phyloP scores from a whole-genome alignment of 2,329 filamentous ascomycete genomes.

The Fonsecaea pugnacius region DNA sequence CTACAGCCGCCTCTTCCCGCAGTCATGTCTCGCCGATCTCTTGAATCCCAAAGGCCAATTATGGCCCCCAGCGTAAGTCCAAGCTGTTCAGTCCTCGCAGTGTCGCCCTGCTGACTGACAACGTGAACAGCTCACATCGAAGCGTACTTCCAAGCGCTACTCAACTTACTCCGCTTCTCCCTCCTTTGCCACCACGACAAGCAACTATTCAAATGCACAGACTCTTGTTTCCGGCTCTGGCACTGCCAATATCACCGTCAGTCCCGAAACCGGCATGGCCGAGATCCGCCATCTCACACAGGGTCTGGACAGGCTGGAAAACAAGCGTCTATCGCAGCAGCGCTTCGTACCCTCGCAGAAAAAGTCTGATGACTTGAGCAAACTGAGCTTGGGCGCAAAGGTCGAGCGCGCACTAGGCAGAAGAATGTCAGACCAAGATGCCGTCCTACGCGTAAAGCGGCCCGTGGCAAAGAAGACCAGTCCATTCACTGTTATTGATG shows the following conservation, averaged over 20 bases:
- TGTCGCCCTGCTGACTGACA: slow-evolving; percentile 11
- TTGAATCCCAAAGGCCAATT: slow-evolving; percentile 61
- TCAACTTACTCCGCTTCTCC: slow-evolving; percentile 57
- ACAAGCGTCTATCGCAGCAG: slow-evolving; percentile 81
- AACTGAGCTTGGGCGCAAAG: slow-evolving; percentile 86
- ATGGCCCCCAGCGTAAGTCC: slow-evolving; percentile 58
- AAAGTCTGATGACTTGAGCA: slow-evolving; percentile 80
- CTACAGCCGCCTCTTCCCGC: slow-evolving; percentile 6
- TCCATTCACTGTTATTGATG: slow-evolving; percentile 27
- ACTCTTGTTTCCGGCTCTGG: slow-evolving; percentile 18
- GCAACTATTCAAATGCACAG: slow-evolving; percentile 39
- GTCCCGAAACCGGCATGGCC: slow-evolving; percentile 51
- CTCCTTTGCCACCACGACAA: slow-evolving; percentile 54
- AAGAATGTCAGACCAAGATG: slow-evolving; percentile 86
- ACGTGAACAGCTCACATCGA: slow-evolving; percentile 43
- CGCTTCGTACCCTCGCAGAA: slow-evolving; percentile 77
- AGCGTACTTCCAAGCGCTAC: slow-evolving; percentile 58
- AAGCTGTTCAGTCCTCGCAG: slow-evolving; percentile 22
- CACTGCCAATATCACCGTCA: slow-evolving; percentile 30
- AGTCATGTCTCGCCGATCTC: slow-evolving; percentile 48
- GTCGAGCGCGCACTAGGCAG: slow-evolving; percentile 84
- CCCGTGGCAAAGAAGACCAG: slow-evolving; percentile 19
- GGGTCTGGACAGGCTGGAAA: slow-evolving; percentile 84
- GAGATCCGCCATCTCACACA: slow-evolving; percentile 77
- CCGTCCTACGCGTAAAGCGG: slow-evolving; percentile 44